Evolutionary conservation across 345 rosid genomes (phyloP), one percentile per base, ranked within the genome.

Genomic region (Melastoma malabathricum): DNA sequence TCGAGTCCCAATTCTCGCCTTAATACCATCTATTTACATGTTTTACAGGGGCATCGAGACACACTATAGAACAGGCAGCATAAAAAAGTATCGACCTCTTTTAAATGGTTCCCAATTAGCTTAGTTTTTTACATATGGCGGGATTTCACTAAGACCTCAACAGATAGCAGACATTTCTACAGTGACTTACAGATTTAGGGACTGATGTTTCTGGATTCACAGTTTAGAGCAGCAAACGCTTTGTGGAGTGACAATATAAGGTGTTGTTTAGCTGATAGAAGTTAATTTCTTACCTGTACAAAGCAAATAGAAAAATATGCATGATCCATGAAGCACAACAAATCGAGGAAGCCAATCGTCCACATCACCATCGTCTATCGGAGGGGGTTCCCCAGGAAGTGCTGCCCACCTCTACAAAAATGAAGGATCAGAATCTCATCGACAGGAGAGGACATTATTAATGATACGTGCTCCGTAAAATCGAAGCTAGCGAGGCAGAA

Each of bases 341-440:
- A 92, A 92, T 23, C 98, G 81, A 31, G 96, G 96, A 68, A 90
- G 96, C 98, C 98, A 90, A 60, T 90, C 98, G 50, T 90, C 96
- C 44, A 90, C 94, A 17, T 92, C 98, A 4, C 72, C 56, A 72
- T 92, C 98, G 51, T 92, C 98, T 60, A 87, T 18, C 5, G 94
- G 95, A 17, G 89, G 83, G 58, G 87, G 93, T 66, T 92, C 98
- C 63, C 96, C 98, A 0, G 95, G 98, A 20, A 92, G 74, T 55
- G 98, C 93, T 57, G 79, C 71, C 96, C 98, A 92, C 64, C 98
- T 82, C 98, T 92, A 59, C 54, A 46, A 10, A 18, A 59, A 14
- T 51, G 0, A 16, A 27, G 23, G 53, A 18, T 54, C 13, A 57
- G 44, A 17, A 51, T 22, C 41, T 48, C 10, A 20, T 22, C 49